Evolutionary conservation across 441 rosid genomes (phyloP).

Genomic region (Metrosideros polymorpha): DNA sequence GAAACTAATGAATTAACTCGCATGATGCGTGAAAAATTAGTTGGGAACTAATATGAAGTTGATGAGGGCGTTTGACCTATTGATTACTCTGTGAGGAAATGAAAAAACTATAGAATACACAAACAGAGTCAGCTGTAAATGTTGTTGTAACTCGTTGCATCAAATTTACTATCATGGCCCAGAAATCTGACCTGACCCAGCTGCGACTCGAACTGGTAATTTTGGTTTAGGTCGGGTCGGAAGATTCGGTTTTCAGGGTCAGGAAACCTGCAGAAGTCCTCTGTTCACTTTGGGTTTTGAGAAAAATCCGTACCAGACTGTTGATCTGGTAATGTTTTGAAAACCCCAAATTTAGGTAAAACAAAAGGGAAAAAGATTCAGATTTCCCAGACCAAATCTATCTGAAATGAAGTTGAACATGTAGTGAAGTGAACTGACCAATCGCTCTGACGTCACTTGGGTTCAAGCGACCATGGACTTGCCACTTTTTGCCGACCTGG

Average conservation of each 20-base stretch:
- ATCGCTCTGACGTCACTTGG: not conserved
- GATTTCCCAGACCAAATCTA: not conserved
- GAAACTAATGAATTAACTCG: not conserved
- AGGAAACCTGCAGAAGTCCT: not conserved
- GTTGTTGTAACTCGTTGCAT: not conserved
- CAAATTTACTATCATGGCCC: not conserved
- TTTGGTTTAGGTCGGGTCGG: not conserved
- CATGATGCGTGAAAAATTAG: not conserved
- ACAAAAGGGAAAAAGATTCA: not conserved
- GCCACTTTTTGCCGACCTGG: not conserved
- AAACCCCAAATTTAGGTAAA: not conserved
- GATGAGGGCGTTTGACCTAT: not conserved
- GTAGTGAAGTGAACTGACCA: not conserved
- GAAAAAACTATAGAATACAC: not conserved
- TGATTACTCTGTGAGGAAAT: not conserved
- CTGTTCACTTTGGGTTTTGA: not conserved
- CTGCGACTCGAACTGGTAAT: not conserved
- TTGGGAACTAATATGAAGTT: not conserved
- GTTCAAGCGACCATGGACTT: not conserved
- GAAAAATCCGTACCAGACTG: not conserved
- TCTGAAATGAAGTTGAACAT: not conserved
- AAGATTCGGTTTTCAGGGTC: not conserved
- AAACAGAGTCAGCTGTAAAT: not conserved
- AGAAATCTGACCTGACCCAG: not conserved
- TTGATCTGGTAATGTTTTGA: not conserved